Percentiles rank a stretch among this genome's conserved stretches.
Conservation (phyloP, 345 rosid genomes). For the Salix caprea region DNA sequence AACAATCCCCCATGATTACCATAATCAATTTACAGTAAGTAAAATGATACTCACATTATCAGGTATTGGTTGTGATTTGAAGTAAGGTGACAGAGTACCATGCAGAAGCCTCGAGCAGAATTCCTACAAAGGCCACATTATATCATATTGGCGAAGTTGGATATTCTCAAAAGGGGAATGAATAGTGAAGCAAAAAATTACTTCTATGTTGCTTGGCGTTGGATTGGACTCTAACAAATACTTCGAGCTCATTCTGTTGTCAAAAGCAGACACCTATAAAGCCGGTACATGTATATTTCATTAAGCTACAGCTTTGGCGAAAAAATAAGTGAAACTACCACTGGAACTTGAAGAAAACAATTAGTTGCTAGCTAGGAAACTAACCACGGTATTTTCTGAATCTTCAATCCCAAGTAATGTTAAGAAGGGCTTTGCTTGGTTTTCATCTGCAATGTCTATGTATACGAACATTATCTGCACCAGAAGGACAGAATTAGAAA, state of each 20-base stretch:
- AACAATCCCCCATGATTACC: not conserved
- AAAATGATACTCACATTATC: conserved; percentile 54
- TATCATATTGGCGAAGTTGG: not conserved
- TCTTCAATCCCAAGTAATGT: conserved; percentile 75
- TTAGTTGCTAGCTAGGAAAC: conserved; percentile 14
- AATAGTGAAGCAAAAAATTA: conserved; percentile 23
- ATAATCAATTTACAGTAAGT: not conserved
- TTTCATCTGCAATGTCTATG: conserved; percentile 61
- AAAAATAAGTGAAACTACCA: not conserved
- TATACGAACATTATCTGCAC: conserved; percentile 72
- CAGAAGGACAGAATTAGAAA: conserved; percentile 12
- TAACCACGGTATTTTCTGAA: conserved; percentile 52
- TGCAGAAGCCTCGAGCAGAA: conserved; percentile 57
- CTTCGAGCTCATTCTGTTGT: conserved; percentile 57
- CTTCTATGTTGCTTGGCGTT: conserved; percentile 64
- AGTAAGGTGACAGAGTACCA: conserved; percentile 54
- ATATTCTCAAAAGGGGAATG: conserved; percentile 3
- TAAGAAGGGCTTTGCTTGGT: conserved; percentile 84
- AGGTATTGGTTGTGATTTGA: conserved; percentile 73
- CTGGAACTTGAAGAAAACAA: not conserved
- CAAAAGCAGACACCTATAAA: conserved; percentile 75
- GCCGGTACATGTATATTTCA: conserved; percentile 16
- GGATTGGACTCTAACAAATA: conserved; percentile 64
- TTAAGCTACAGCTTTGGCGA: conserved; percentile 12
- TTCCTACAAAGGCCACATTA: conserved; percentile 40